Evolutionary conservation across 1,139 yeast species (phyloP), one percentile per base, ranked within the genome.

Genomic region (Geotrichum australiense): DNA sequence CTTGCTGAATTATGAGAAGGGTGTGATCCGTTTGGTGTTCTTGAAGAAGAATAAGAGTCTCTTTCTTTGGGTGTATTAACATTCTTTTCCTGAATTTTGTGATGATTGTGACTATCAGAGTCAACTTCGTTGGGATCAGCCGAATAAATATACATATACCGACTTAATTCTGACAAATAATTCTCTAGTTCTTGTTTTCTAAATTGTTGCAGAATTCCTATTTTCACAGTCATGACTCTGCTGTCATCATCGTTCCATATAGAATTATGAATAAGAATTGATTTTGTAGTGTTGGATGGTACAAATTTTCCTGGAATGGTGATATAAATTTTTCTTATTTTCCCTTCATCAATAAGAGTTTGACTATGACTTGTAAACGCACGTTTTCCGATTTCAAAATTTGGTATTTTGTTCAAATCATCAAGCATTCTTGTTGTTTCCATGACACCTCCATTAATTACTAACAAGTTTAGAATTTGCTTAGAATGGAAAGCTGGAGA

Each of bases 271-370:
- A 31, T 23, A 2, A 41, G 11, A 10, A 41, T 20, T 10, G 29
- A 8, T 27, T 14, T 36, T 5, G 43, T 35, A 26, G 20, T 37
- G 16, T 36, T 35, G 2, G 15, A 10, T 5, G 26, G 37, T 16
- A 27, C 32, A 7, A 28, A 20, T 4, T 37, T 30, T n/a, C 16
- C 16, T 2, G 43, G 43, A 4, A 41, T 34, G 2, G 37, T 23
- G 5, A 40, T 21, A 35, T 20, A 40, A 3, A 40, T 18, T 11
- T 40, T 30, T 18, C 43, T 20, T 14, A 40, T 25, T 12, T 20
- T 22, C 7, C 31, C 35, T 4, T 3, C 5, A 20, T 30, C 35
- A n/a, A 16, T 22, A 5, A 40, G 31, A 12, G 30, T n/a, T 16
- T 30, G 35, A 5, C 33, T 18, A 8, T 25, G 15, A 16, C 30